Conservation (phyloP, 345 rosid species). For the Gynandropsis gynandra region DNA sequence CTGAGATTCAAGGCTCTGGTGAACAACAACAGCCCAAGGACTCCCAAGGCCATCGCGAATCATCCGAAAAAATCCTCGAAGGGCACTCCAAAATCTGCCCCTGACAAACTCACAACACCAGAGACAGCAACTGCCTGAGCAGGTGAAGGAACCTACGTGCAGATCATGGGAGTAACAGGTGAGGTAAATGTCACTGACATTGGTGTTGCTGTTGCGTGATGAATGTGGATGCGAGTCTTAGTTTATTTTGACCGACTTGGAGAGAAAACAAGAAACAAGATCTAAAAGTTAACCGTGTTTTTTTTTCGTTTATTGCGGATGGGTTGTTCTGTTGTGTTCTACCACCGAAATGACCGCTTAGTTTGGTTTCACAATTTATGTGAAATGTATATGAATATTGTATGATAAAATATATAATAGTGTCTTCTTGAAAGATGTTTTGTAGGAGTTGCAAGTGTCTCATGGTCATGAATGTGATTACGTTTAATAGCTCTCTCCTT, state of each 20-base stretch:
- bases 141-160: constrained; percentile 3
- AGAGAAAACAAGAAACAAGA: constrained; percentile 18
- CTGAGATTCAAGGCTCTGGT: constrained; percentile 29
- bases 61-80: constrained; percentile 10
- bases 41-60: constrained; percentile 11
- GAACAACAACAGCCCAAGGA: constrained; percentile 8
- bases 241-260: constrained; percentile 27
- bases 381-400: constrained; percentile 19
- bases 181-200: constrained; percentile 4
- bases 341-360: no score
- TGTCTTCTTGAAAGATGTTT: no score
- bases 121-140: background rate
- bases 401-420: background rate
- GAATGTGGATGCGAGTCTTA: constrained; percentile 6
- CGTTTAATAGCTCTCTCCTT: no score
- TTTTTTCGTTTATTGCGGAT: constrained; percentile 11
- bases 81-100: constrained; percentile 15
- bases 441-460: no score
- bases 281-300: background rate
- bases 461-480: no score
- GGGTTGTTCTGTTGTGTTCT: constrained; percentile 17
- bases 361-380: constrained; percentile 16
- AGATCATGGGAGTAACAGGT: constrained; percentile 3
- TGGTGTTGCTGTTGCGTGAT: constrained; percentile 19
- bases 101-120: background rate